Conservation (phyloP, 257 asterid genomes). For the Solanum ahanhuiri region DNA sequence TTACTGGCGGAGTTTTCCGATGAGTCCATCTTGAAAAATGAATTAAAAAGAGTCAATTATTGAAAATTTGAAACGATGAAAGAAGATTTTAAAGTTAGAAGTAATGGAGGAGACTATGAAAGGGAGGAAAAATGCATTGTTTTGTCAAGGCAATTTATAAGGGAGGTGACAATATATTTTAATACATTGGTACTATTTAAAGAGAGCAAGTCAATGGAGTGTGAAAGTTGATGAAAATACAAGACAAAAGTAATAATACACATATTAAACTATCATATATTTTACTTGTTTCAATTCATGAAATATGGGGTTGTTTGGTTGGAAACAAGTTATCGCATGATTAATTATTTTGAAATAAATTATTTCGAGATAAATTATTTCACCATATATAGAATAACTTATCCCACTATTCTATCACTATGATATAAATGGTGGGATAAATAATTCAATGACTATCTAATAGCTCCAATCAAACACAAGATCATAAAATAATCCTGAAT, state of each 20-base stretch:
- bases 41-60: neutral
- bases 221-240: neutral
- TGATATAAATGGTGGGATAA: no score
- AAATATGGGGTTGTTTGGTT: no score
- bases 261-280: neutral
- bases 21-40: slow-evolving; percentile 31
- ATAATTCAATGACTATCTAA: no score
- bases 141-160: neutral
- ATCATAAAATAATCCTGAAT: no score
- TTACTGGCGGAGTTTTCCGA: slow-evolving; percentile 26
- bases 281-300: neutral
- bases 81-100: neutral
- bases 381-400: no score
- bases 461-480: no score
- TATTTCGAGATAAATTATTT: no score
- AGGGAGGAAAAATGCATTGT: neutral
- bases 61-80: neutral
- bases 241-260: neutral
- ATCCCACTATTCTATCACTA: neutral
- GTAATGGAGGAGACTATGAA: neutral
- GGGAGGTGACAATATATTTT: neutral
- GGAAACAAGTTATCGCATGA: no score
- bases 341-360: no score
- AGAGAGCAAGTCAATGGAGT: neutral
- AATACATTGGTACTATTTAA: neutral